Conservation (phyloP, 352 stramenopile species). For the Globisporangium cylindrosporum region DNA sequence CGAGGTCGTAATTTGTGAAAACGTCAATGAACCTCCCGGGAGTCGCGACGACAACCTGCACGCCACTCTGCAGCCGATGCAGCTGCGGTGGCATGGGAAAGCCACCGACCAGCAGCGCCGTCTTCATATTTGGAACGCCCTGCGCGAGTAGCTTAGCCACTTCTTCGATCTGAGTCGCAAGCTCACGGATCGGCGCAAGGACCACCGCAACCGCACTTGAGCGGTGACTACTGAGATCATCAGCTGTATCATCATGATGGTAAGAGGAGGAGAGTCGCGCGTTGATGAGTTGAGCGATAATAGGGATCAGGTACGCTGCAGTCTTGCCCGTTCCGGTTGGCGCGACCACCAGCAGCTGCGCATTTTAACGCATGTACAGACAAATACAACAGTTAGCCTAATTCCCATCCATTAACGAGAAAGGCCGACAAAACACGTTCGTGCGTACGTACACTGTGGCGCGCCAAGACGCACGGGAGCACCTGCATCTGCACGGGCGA, state of each 20-base stretch:
- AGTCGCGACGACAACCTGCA: conserved; percentile 67
- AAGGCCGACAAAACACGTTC: not conserved
- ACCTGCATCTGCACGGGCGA: conserved; percentile 80
- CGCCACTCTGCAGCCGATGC: conserved; percentile 52
- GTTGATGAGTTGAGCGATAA: conserved; percentile 37
- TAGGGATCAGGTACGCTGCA: conserved; percentile 57
- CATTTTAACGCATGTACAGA: not conserved
- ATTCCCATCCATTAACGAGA: not conserved
- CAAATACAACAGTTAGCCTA: not conserved
- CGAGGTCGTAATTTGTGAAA: conserved; percentile 13
- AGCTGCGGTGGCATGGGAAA: conserved; percentile 62
- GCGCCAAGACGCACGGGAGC: conserved; percentile 44
- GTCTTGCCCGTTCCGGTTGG: conserved; percentile 77
- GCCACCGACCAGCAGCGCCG: conserved; percentile 59
- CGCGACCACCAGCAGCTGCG: conserved; percentile 51
- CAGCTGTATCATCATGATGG: too few species aligned
- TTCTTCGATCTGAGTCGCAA: conserved; percentile 72
- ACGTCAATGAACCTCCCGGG: conserved; percentile 64
- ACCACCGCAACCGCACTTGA: conserved; percentile 34
- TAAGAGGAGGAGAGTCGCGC: not conserved
- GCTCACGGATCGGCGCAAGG: conserved; percentile 62
- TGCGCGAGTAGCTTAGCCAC: conserved; percentile 54
- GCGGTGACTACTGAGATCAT: too few species aligned
- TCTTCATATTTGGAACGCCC: conserved; percentile 61
- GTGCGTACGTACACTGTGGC: conserved; percentile 32